These are phyloP conservation scores for Cystofilobasidium macerans DNA, from an alignment of 768 basidiomycete species.

Conservation along the genomic window DNA sequence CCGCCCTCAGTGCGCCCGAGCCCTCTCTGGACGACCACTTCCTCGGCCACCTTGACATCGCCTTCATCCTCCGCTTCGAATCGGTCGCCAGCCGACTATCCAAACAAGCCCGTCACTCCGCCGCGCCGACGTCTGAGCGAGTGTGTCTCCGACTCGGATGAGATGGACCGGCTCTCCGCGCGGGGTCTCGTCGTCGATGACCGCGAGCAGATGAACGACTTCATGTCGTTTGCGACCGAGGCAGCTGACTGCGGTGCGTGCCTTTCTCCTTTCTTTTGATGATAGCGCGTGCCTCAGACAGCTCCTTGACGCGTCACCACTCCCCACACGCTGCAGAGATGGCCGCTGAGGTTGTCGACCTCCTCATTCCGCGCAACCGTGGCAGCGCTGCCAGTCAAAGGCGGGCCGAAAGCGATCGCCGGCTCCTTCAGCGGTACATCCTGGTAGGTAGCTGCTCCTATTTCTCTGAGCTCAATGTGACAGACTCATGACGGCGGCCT, in stretches of 20 bases:
- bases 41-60: too few species aligned
- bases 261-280: not conserved
- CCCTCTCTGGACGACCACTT: too few species aligned
- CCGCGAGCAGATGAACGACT: not conserved
- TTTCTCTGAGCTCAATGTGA: not conserved
- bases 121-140: not conserved
- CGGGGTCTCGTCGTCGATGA: constrained; percentile 1
- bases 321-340: not conserved
- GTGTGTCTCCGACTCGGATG: not conserved
- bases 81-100: too few species aligned
- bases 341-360: not conserved
- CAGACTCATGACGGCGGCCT: not conserved
- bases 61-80: too few species aligned
- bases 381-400: not conserved
- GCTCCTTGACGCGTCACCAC: not conserved
- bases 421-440: not conserved
- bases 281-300: too few species aligned
- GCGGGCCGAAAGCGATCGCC: not conserved
- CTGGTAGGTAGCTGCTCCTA: not conserved
- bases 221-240: not conserved
- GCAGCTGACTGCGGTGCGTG: not conserved
- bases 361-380: not conserved
- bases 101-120: not conserved
- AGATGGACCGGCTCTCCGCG: not conserved
- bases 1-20: too few species aligned